Conservation (phyloP, 2,329 filamentous ascomycete genomes). For the Ophiostoma ulmi region DNA sequence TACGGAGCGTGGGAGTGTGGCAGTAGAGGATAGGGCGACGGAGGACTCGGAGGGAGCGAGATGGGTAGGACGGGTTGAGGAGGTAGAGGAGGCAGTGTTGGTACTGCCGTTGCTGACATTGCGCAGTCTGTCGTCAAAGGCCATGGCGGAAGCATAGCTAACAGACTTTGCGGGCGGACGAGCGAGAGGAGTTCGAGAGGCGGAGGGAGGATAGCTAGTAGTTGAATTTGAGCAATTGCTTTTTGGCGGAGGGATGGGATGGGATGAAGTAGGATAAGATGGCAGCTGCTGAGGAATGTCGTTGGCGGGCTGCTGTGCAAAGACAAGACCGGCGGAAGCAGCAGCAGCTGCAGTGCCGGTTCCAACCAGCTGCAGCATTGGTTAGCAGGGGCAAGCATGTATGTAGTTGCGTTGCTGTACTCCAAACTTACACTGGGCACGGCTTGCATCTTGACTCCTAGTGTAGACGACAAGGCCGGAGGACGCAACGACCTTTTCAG, state of each 20-base stretch:
- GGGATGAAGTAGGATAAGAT: conserved; percentile 3
- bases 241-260: conserved; percentile 28
- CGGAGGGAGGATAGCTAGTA: conserved; percentile 14
- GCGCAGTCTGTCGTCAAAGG: conserved; percentile 22
- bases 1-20: conserved; percentile 34
- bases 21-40: conserved; percentile 32
- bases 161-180: conserved; percentile 44
- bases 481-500: conserved; percentile 32
- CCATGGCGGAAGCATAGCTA: conserved; percentile 31
- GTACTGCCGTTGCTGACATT: conserved; percentile 33
- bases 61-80: conserved; percentile 21
- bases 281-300: conserved; percentile 33
- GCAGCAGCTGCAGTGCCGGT: conserved; percentile 58
- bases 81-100: conserved; percentile 27
- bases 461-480: conserved; percentile 23
- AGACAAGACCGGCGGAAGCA: conserved; percentile 54
- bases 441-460: conserved; percentile 37
- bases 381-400: not conserved
- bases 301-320: conserved; percentile 52
- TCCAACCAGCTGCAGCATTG: conserved; percentile 49
- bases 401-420: too few species aligned
- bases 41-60: conserved; percentile 25
- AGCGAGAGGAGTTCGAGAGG: conserved; percentile 29
- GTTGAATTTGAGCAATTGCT: conserved; percentile 25
- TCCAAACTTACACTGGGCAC: conserved; percentile 45